These are phyloP conservation scores for Penicillium canariense DNA, from an alignment of 495 filamentous ascomycete genomes.

Conservation along the genomic window DNA sequence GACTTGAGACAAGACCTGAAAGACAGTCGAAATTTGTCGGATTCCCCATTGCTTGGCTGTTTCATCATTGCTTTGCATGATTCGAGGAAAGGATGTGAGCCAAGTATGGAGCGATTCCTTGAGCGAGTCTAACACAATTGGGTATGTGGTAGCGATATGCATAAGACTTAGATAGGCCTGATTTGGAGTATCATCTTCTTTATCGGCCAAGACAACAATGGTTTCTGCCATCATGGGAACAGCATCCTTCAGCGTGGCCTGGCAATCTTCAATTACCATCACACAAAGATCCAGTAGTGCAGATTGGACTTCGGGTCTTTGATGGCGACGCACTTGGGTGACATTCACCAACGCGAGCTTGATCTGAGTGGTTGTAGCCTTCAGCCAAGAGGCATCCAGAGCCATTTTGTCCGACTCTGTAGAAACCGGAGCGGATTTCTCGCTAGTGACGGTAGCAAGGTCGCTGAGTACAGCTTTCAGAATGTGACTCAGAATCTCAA, in stretches of 20 bases:
- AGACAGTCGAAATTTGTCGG: conserved; percentile 68
- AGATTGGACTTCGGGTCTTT: conserved; percentile 64
- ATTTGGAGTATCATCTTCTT: conserved; percentile 40
- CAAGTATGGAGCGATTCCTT: conserved; percentile 75
- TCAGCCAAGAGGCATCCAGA: conserved; percentile 67
- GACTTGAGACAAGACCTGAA: conserved; percentile 62
- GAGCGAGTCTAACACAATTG: conserved; percentile 61
- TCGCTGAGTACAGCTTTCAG: conserved; percentile 68
- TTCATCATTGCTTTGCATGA: conserved; percentile 86
- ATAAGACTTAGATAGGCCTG: conserved; percentile 47
- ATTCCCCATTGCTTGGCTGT: conserved; percentile 67
- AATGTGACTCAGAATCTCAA: conserved; percentile 59
- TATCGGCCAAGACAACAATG: conserved; percentile 66
- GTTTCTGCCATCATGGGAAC: conserved; percentile 74
- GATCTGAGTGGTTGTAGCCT: conserved; percentile 76
- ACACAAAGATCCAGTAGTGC: conserved; percentile 69
- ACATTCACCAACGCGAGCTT: conserved; percentile 81
- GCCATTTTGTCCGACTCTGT: conserved; percentile 37
- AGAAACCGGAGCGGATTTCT: conserved; percentile 17
- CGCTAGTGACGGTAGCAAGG: conserved; percentile 18
- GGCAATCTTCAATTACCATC: conserved; percentile 72
- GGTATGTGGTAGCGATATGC: conserved; percentile 61
- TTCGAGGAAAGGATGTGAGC: conserved; percentile 73
- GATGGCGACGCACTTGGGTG: conserved; percentile 73
- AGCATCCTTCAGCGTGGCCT: conserved; percentile 68